A percentile compares a stretch with the other conserved stretches of the same genome.
Evolutionary conservation across 108 stramenopile genomes (phyloP).

Genomic region (Pseudonitzschia multiseries): DNA sequence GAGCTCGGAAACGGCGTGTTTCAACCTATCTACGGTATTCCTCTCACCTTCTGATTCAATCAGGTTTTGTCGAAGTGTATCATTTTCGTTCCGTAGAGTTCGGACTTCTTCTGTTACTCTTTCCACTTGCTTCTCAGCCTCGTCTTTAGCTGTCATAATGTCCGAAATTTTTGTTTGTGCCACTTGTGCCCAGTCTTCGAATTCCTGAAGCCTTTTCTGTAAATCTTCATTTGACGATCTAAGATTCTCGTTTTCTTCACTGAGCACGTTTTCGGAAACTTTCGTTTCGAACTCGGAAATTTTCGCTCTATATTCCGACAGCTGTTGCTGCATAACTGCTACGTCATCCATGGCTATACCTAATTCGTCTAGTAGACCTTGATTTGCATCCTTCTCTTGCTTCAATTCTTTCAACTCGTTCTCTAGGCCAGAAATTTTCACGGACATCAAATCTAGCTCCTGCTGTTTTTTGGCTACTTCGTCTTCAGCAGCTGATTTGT

Average conservation of each 20-base stretch:
- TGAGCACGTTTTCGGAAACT: conserved; percentile 6
- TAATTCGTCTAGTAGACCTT: conserved; percentile 25
- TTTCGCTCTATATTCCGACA: conserved; percentile 2
- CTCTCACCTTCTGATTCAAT: not conserved
- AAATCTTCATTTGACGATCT: conserved; percentile 28
- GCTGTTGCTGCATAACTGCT: conserved; percentile 27
- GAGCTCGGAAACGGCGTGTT: not conserved
- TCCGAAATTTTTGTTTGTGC: conserved; percentile 55
- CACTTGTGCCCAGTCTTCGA: conserved; percentile 57
- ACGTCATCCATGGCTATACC: conserved; percentile 31
- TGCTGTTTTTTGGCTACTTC: conserved; percentile 4
- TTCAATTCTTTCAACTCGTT: conserved; percentile 29
- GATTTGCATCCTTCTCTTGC: conserved; percentile 22
- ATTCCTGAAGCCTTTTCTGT: conserved; percentile 45
- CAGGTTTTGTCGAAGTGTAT: not conserved
- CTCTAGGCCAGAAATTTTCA: conserved; percentile 10
- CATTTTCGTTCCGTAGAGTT: conserved; percentile 5
- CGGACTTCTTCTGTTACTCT: conserved; percentile 30
- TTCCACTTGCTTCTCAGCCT: conserved; percentile 17
- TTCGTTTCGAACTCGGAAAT: conserved; percentile 14
- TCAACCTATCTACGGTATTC: not conserved
- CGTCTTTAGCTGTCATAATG: conserved; percentile 36
- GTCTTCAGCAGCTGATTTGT: conserved; percentile 1
- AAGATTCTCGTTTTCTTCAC: conserved; percentile 21
- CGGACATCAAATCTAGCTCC: conserved; percentile 12